These are phyloP conservation scores for Coniferiporia sulphurascens DNA, from an alignment of 1,284 basidiomycete genomes.

Conservation along the genomic window DNA sequence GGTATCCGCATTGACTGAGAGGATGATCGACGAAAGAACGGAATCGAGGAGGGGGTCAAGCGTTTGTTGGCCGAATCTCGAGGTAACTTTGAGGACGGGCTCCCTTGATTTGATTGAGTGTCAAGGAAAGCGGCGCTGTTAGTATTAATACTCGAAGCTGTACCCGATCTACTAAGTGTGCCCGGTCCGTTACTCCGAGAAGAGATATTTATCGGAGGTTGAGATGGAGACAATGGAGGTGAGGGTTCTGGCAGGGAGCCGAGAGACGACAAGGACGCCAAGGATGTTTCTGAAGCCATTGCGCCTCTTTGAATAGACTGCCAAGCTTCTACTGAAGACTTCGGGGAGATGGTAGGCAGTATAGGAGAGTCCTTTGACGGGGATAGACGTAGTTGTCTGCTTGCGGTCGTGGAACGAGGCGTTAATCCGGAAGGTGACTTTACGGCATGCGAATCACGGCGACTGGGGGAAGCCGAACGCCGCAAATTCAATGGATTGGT, in stretches of 20 bases:
- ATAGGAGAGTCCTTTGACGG: slow-evolving; percentile 57
- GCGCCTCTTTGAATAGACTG: slow-evolving; percentile 64
- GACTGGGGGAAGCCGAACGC: slow-evolving; percentile 61
- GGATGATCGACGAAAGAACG: slow-evolving; percentile 91
- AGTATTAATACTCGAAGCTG: slow-evolving; percentile 67
- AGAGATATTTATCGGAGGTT: neutral
- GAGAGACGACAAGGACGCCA: slow-evolving; percentile 67
- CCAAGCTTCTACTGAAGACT: slow-evolving; percentile 48
- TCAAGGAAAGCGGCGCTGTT: slow-evolving; percentile 46
- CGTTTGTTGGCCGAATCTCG: slow-evolving; percentile 63
- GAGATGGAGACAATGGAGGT: slow-evolving; percentile 42
- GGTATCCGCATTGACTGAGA: slow-evolving; percentile 75
- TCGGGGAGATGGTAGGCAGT: slow-evolving; percentile 34
- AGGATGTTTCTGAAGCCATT: slow-evolving; percentile 69
- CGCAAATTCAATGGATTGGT: slow-evolving; percentile 85
- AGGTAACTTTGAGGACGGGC: slow-evolving; percentile 61
- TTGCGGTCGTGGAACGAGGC: slow-evolving; percentile 59
- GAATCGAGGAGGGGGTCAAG: slow-evolving; percentile 90
- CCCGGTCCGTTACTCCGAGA: slow-evolving; percentile 39
- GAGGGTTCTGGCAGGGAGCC: slow-evolving; percentile 49
- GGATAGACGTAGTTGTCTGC: slow-evolving; percentile 59
- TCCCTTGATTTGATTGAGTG: slow-evolving; percentile 52
- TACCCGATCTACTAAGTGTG: slow-evolving; percentile 58
- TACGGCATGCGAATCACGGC: slow-evolving; percentile 37
- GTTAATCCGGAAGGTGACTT: slow-evolving; percentile 53